Conservation (phyloP, 2,329 filamentous ascomycete genomes). For the Gnomoniopsis sp. region DNA sequence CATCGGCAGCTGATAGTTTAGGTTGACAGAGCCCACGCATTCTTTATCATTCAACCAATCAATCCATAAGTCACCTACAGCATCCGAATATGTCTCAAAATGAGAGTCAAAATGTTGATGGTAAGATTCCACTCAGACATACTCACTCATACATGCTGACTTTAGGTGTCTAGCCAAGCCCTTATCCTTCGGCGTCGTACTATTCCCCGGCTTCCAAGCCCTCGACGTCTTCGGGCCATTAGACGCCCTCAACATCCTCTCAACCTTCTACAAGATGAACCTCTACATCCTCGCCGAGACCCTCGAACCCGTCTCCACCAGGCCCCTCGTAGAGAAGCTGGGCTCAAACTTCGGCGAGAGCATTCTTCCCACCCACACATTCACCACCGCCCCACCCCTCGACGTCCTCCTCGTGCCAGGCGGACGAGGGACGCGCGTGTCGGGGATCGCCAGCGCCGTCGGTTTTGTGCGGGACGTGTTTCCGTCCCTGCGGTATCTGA, state of each 20-base stretch:
- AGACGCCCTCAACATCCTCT: slow-evolving; percentile 24
- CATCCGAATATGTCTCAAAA: not conserved
- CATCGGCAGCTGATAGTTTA: too few species aligned
- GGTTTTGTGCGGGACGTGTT: slow-evolving; percentile 37
- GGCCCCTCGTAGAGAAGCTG: not conserved
- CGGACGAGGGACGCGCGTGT: slow-evolving; percentile 45
- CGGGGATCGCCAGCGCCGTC: slow-evolving; percentile 28
- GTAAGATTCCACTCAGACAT: too few species aligned
- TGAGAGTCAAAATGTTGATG: not conserved
- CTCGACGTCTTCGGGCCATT: slow-evolving; percentile 28
- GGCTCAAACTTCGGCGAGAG: not conserved
- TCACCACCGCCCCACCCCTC: slow-evolving; percentile 47
- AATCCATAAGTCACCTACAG: too few species aligned
- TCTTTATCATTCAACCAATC: too few species aligned
- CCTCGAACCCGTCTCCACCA: slow-evolving; percentile 21
- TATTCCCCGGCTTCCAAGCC: slow-evolving; percentile 25
- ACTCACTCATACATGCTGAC: not conserved
- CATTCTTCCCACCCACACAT: slow-evolving; percentile 45
- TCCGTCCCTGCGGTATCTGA: slow-evolving; percentile 40
- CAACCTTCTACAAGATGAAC: slow-evolving; percentile 16
- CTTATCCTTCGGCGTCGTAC: slow-evolving; percentile 21
- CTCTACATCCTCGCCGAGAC: slow-evolving; percentile 24
- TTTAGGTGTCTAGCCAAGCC: not conserved
- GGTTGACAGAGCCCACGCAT: too few species aligned
- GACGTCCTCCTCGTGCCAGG: slow-evolving; percentile 67